Evolutionary conservation across 225 moss, liverwort and hornwort genomes (phyloP).

Genomic region (Physcomitrium patens): DNA sequence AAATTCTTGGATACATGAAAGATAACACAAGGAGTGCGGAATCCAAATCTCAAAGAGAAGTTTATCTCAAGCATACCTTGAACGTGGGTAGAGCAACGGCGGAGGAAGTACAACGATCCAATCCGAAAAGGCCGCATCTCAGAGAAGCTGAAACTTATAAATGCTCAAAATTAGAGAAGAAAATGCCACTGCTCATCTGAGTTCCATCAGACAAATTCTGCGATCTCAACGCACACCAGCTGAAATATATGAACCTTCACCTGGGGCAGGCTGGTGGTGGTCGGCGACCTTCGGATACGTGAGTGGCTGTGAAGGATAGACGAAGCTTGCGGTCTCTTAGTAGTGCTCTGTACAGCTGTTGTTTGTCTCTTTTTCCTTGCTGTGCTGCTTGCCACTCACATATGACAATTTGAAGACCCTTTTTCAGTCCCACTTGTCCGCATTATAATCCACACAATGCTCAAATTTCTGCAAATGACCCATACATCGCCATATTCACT

Average conservation of each 20-base stretch:
- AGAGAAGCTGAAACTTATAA: not conserved
- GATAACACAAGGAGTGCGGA: not conserved
- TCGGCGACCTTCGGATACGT: constrained; percentile 23
- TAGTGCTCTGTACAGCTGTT: not conserved
- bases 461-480: not conserved
- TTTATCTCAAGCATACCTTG: constrained; percentile 22
- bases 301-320: not conserved
- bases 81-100: constrained; percentile 29
- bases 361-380: constrained; percentile 10
- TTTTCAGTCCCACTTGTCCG: constrained; percentile 31
- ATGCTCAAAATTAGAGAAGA: not conserved
- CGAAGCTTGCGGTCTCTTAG: not conserved
- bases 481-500: not conserved
- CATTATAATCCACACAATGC: not conserved
- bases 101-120: constrained; percentile 22
- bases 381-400: constrained; percentile 14
- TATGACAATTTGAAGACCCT: constrained; percentile 27
- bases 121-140: constrained; percentile 33
- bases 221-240: not conserved
- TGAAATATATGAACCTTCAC: not conserved
- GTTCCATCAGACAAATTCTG: not conserved
- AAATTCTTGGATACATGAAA: not conserved
- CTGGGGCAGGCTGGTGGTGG: constrained; percentile 23
- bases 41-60: not conserved
- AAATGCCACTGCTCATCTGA: not conserved